phyloP scores from a whole-genome alignment of 495 filamentous ascomycete species.

The Tetracladium marchalianum region DNA sequence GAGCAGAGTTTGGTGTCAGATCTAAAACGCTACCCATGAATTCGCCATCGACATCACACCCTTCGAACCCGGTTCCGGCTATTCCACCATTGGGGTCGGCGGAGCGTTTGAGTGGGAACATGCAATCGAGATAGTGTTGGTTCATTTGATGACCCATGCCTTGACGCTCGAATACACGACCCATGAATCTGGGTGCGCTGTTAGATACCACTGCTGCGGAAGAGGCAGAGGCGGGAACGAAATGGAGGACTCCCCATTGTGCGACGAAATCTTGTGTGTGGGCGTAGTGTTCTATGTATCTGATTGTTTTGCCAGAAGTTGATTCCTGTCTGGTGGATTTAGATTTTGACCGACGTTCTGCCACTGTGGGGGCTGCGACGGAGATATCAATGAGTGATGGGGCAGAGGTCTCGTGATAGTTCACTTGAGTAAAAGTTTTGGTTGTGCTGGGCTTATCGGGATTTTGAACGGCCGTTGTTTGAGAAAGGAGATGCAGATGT shows the following conservation, averaged over 20 bases:
- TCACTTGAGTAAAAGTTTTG: conserved; percentile 13
- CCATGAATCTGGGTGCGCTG: conserved; percentile 50
- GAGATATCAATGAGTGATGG: no score
- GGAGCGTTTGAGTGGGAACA: conserved; percentile 52
- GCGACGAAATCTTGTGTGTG: conserved; percentile 70
- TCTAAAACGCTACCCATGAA: conserved; percentile 49
- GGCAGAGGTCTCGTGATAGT: conserved; percentile 11
- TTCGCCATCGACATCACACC: conserved; percentile 24
- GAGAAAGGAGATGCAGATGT: conserved; percentile 30
- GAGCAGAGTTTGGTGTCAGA: neutral
- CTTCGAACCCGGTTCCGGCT: conserved; percentile 2
- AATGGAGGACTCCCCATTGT: conserved; percentile 64
- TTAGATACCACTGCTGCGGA: conserved; percentile 7
- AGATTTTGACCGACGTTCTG: conserved; percentile 1
- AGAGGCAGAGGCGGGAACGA: conserved; percentile 31
- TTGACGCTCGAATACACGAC: conserved; percentile 59
- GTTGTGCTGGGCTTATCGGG: conserved; percentile 6
- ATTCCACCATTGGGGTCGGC: conserved; percentile 12
- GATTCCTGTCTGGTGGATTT: neutral
- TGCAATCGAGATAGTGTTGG: conserved; percentile 73
- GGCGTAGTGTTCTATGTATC: conserved; percentile 79
- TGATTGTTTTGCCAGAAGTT: conserved; percentile 37
- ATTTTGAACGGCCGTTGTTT: conserved; percentile 11
- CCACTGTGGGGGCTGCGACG: neutral
- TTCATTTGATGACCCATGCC: conserved; percentile 65